Evolutionary conservation across 345 rosid genomes (phyloP).

Genomic region (Xanthoceras sorbifolium): DNA sequence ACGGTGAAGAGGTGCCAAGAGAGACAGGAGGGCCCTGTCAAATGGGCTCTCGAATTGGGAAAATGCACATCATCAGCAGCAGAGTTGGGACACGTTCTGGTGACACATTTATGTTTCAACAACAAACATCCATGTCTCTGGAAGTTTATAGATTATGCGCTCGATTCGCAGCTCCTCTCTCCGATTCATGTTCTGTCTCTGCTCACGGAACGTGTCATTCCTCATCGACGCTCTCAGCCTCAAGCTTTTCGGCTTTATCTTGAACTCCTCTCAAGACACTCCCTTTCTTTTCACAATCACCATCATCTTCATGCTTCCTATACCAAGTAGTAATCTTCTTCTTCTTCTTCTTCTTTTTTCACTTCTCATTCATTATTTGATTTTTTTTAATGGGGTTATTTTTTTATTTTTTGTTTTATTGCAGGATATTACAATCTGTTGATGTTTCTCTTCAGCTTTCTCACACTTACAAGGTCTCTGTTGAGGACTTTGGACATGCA

Average conservation of each 20-base stretch:
- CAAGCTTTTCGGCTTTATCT: slow-evolving; percentile 58
- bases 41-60: slow-evolving; percentile 41
- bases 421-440: slow-evolving; percentile 57
- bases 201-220: slow-evolving; percentile 51
- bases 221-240: slow-evolving; percentile 51
- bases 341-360: background rate
- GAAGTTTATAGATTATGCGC: slow-evolving; percentile 53
- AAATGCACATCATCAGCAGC: slow-evolving; percentile 42
- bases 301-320: slow-evolving; percentile 2
- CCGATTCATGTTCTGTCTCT: slow-evolving; percentile 56
- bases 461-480: slow-evolving; percentile 33
- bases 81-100: slow-evolving; percentile 46
- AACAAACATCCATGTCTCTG: slow-evolving; percentile 49
- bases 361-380: no score
- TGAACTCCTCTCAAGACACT: slow-evolving; percentile 45
- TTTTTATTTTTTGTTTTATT: slow-evolving; percentile 2
- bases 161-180: slow-evolving; percentile 45
- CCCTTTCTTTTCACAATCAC: slow-evolving; percentile 32
- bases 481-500: slow-evolving; percentile 48
- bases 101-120: slow-evolving; percentile 49
- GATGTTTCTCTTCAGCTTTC: slow-evolving; percentile 52
- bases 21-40: slow-evolving; percentile 27
- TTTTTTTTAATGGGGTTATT: background rate
- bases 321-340: background rate
- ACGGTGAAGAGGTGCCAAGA: slow-evolving; percentile 27